Evolutionary conservation across 768 basidiomycete genomes (phyloP).

Genomic region (Hirschioporus abietinus): DNA sequence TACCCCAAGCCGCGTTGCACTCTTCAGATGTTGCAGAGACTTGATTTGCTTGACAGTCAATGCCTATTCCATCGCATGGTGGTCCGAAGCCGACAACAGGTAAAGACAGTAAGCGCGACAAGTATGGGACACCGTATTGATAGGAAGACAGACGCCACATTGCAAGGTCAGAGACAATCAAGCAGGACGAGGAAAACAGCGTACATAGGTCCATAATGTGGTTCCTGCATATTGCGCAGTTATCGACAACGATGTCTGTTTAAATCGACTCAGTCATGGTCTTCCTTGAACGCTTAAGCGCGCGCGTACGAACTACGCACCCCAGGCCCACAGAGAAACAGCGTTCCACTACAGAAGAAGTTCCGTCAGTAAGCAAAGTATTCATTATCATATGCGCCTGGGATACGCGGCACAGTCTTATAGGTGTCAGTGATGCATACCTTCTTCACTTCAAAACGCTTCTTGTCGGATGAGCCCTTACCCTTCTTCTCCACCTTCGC

Average conservation of each 20-base stretch:
- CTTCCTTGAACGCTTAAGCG: background rate
- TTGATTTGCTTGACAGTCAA: constrained; percentile 99
- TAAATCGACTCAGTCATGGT: constrained; percentile 4
- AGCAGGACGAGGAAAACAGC: constrained; percentile 23
- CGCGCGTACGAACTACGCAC: constrained; percentile 38
- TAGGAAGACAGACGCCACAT: background rate
- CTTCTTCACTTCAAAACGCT: constrained; percentile 99
- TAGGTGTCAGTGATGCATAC: constrained; percentile 33
- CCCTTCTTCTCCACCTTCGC: constrained; percentile 43
- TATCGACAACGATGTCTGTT: constrained; percentile 95
- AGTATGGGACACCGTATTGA: background rate
- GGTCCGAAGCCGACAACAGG: background rate
- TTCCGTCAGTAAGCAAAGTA: constrained; percentile 1
- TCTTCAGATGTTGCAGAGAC: constrained; percentile 95
- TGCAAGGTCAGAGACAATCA: background rate
- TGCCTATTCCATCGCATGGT: constrained; percentile 50
- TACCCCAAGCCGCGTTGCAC: constrained; percentile 98
- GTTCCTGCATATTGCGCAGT: constrained; percentile 99
- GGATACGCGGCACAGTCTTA: background rate
- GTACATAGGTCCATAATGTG: constrained; percentile 99
- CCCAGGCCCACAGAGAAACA: constrained; percentile 98
- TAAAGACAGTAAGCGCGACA: constrained; percentile 1
- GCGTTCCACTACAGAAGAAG: constrained; percentile 85
- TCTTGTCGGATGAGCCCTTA: constrained; percentile 60
- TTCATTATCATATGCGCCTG: background rate